Conservation (phyloP, 2,329 filamentous ascomycete genomes). For the Apiospora marii region DNA sequence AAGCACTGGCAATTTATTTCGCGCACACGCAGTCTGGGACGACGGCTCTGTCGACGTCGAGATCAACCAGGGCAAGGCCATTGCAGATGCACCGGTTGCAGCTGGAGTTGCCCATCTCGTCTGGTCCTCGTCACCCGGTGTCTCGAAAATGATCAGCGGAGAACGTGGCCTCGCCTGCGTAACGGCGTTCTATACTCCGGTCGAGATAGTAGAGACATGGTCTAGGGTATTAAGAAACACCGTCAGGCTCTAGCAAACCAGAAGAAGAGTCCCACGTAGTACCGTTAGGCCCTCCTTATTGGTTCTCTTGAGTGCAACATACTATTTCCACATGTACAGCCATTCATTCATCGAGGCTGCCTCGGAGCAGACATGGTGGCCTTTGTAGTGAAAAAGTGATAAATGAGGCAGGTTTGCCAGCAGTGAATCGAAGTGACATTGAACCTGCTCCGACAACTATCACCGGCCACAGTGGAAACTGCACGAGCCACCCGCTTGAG, state of each 20-base stretch:
- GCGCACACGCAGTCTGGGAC: not conserved
- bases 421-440: not conserved
- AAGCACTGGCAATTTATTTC: not conserved
- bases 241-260: not conserved
- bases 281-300: not conserved
- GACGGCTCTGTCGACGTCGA: not conserved
- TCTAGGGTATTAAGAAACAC: not conserved
- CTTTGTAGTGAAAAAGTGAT: too few species aligned
- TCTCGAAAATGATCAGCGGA: not conserved
- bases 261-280: not conserved
- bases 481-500: not conserved
- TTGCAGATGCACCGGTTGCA: not conserved
- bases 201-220: conserved; percentile 2
- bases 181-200: not conserved
- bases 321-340: too few species aligned
- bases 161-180: not conserved
- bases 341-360: too few species aligned
- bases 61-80: not conserved
- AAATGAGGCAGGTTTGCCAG: too few species aligned
- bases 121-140: not conserved
- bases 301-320: too few species aligned
- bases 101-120: not conserved
- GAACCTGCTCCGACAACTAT: not conserved
- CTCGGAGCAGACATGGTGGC: not conserved
- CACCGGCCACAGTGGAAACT: not conserved